Evolutionary conservation across 805 yeast genomes (phyloP).

Genomic region (Wickerhamiella shivajii): DNA sequence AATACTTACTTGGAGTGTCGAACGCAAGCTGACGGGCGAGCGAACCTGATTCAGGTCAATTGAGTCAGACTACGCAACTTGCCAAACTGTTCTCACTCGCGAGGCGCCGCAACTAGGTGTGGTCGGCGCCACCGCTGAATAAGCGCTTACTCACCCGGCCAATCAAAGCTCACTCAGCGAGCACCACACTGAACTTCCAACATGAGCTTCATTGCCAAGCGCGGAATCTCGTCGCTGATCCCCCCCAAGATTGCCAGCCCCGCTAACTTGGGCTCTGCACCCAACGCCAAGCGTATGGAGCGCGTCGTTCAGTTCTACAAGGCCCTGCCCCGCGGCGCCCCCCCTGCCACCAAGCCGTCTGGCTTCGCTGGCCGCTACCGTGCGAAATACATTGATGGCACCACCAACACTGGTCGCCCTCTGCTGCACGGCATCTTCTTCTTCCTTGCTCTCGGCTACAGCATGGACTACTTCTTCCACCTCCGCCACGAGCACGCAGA

Average conservation of each 20-base stretch:
- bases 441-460: slow-evolving; percentile 67
- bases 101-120: too few species aligned
- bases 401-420: slow-evolving; percentile 20
- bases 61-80: too few species aligned
- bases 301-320: slow-evolving; percentile 92
- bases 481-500: slow-evolving; percentile 26
- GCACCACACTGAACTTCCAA: too few species aligned
- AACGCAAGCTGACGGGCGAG: too few species aligned
- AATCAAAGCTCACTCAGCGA: too few species aligned
- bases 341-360: slow-evolving; percentile 54
- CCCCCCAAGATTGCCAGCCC: slow-evolving; percentile 99
- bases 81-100: too few species aligned
- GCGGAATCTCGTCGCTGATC: slow-evolving; percentile 86
- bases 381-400: slow-evolving; percentile 45
- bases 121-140: too few species aligned
- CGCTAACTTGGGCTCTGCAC: slow-evolving; percentile 83
- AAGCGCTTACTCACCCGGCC: too few species aligned
- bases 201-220: slow-evolving; percentile 80
- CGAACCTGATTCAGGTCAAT: too few species aligned
- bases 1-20: too few species aligned
- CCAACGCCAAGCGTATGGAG: slow-evolving; percentile 92
- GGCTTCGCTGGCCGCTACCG: slow-evolving; percentile 38
- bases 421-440: slow-evolving; percentile 53
- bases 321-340: slow-evolving; percentile 87
- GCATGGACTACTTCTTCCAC: slow-evolving; percentile 89